Conservation (phyloP, 768 basidiomycete genomes). For the Boletus rufocinnamomeus region DNA sequence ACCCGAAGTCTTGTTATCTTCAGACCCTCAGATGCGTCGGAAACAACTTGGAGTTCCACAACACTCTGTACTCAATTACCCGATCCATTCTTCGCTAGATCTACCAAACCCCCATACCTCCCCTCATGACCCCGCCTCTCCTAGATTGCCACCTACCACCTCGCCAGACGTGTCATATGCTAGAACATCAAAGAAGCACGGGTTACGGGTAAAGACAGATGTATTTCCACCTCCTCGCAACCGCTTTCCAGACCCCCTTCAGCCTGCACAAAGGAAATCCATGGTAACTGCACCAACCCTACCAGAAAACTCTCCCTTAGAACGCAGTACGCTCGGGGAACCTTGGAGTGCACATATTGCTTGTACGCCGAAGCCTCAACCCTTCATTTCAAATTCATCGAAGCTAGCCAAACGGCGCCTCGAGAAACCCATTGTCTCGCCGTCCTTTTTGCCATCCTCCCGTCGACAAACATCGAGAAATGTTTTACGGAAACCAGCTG, state of each 20-base stretch:
- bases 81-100: conserved; percentile 15
- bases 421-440: not conserved
- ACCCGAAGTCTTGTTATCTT: conserved; percentile 15
- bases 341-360: not conserved
- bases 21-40: conserved; percentile 29
- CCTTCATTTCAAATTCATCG: not conserved
- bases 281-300: not conserved
- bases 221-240: not conserved
- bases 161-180: not conserved
- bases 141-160: not conserved
- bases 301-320: not conserved
- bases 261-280: not conserved
- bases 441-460: conserved; percentile 1
- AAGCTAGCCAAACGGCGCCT: conserved; percentile 13
- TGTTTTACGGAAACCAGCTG: conserved; percentile 8
- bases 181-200: conserved; percentile 2
- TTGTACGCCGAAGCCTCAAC: not conserved
- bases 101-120: conserved; percentile 29
- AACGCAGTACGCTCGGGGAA: not conserved
- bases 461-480: not conserved
- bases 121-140: not conserved
- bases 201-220: conserved; percentile 7
- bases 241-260: not conserved
- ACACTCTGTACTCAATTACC: conserved; percentile 31
- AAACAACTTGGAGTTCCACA: conserved; percentile 35